These are phyloP conservation scores for Biscogniauxia marginata DNA, from an alignment of 2,329 filamentous ascomycete species.

Conservation along the genomic window DNA sequence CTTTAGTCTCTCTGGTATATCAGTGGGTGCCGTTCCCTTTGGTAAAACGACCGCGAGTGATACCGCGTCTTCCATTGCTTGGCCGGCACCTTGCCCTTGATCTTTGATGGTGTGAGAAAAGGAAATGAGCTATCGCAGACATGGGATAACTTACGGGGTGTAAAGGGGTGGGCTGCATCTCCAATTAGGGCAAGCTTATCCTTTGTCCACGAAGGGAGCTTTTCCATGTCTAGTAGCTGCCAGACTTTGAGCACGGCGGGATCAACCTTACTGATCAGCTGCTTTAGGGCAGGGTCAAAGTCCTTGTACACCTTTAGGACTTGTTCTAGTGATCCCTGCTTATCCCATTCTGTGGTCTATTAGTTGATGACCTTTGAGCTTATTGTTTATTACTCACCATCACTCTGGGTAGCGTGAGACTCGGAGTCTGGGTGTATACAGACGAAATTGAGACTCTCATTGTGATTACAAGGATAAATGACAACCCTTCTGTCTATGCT, in stretches of 20 bases:
- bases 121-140: neutral
- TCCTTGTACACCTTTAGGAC: constrained; percentile 40
- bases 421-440: constrained; percentile 50
- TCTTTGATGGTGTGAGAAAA: constrained; percentile 15
- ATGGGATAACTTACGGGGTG: constrained; percentile 49
- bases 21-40: constrained; percentile 38
- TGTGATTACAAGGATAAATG: constrained; percentile 47
- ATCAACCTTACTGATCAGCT: constrained; percentile 44
- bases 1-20: constrained; percentile 54
- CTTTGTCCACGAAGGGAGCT: constrained; percentile 54
- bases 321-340: constrained; percentile 34
- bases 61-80: constrained; percentile 67
- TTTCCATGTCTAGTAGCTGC: constrained; percentile 62
- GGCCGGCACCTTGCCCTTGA: constrained; percentile 42
- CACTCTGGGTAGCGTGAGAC: constrained; percentile 31
- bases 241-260: constrained; percentile 51
- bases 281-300: constrained; percentile 41
- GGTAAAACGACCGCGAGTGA: constrained; percentile 57
- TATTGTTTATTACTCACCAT: constrained; percentile 28
- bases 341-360: constrained; percentile 38
- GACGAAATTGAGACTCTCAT: constrained; percentile 47
- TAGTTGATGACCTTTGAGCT: constrained; percentile 2
- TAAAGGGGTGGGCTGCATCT: constrained; percentile 68
- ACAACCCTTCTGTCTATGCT: constrained; percentile 43
- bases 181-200: constrained; percentile 58